These are phyloP conservation scores for Russula ochroleuca DNA, from an alignment of 768 basidiomycete genomes.

Conservation along the genomic window DNA sequence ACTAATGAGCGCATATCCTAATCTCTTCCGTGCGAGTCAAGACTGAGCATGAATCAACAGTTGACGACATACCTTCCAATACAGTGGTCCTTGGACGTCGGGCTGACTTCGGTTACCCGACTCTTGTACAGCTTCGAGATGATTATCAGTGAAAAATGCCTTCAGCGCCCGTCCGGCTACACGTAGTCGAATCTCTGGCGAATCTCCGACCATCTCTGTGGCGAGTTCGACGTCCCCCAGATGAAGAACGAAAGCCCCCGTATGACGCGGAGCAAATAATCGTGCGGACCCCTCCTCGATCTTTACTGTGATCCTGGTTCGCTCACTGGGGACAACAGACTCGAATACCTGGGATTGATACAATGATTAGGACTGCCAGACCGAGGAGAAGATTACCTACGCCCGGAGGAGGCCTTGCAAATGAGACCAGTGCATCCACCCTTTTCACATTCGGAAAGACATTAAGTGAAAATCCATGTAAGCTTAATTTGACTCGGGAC, in stretches of 20 bases:
- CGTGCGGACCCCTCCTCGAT: slow-evolving; percentile 65
- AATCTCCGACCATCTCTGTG: slow-evolving; percentile 69
- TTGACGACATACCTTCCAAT: slow-evolving; percentile 61
- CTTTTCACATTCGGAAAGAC: slow-evolving; percentile 59
- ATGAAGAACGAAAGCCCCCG: slow-evolving; percentile 64
- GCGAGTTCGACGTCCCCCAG: slow-evolving; percentile 62
- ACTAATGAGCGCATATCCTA: slow-evolving; percentile 66
- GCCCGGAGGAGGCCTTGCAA: slow-evolving; percentile 81
- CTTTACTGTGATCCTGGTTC: slow-evolving; percentile 65
- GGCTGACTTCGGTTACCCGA: slow-evolving; percentile 17
- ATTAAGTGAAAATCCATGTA: slow-evolving; percentile 61
- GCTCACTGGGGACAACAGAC: slow-evolving; percentile 84
- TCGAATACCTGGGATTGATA: slow-evolving; percentile 68
- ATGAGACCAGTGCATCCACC: slow-evolving; percentile 55
- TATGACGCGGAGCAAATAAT: slow-evolving; percentile 50
- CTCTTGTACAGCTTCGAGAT: slow-evolving; percentile 35
- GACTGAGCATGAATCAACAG: background rate
- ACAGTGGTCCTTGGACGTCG: slow-evolving; percentile 11
- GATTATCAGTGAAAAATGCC: slow-evolving; percentile 52
- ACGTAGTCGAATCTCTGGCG: slow-evolving; percentile 50
- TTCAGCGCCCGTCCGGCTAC: slow-evolving; percentile 47
- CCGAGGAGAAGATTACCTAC: slow-evolving; percentile 45
- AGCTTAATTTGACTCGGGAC: slow-evolving; percentile 59
- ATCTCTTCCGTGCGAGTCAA: slow-evolving; percentile 37
- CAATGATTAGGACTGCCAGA: background rate